Conservation (phyloP, 306 rosid genomes). For the Neltuma alba region DNA sequence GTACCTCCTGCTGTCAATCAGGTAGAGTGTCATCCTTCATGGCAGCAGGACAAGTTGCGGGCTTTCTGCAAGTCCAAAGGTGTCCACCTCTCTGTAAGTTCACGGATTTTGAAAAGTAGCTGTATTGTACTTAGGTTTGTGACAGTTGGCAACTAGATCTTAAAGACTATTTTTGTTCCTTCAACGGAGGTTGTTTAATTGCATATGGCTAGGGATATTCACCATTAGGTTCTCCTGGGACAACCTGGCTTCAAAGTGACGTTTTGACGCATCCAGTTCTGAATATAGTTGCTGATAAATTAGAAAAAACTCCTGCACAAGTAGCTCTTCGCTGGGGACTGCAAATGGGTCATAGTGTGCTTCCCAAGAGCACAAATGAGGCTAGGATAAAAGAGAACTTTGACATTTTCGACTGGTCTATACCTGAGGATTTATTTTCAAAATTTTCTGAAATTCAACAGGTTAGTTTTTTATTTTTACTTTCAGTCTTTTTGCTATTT, state of each 20-base stretch:
- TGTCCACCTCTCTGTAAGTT: conserved; percentile 67
- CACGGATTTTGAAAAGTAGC: neutral
- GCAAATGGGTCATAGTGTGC: conserved; percentile 65
- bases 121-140: neutral
- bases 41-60: conserved; percentile 62
- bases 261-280: conserved; percentile 61
- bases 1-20: conserved; percentile 73
- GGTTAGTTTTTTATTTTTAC: conserved; percentile 36
- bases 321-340: conserved; percentile 75
- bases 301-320: conserved; percentile 68
- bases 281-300: conserved; percentile 45
- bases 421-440: conserved; percentile 58
- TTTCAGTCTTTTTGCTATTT: neutral
- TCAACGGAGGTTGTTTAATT: neutral
- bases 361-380: conserved; percentile 65
- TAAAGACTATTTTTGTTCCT: neutral
- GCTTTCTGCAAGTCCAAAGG: conserved; percentile 64
- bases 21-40: conserved; percentile 73
- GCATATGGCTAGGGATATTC: conserved; percentile 60
- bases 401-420: conserved; percentile 58
- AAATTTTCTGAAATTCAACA: conserved; percentile 55
- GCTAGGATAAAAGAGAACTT: conserved; percentile 64
- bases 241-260: conserved; percentile 57
- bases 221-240: conserved; percentile 75
- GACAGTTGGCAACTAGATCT: neutral